phyloP scores from a whole-genome alignment of 768 basidiomycete species.

The Serendipita vermifera region DNA sequence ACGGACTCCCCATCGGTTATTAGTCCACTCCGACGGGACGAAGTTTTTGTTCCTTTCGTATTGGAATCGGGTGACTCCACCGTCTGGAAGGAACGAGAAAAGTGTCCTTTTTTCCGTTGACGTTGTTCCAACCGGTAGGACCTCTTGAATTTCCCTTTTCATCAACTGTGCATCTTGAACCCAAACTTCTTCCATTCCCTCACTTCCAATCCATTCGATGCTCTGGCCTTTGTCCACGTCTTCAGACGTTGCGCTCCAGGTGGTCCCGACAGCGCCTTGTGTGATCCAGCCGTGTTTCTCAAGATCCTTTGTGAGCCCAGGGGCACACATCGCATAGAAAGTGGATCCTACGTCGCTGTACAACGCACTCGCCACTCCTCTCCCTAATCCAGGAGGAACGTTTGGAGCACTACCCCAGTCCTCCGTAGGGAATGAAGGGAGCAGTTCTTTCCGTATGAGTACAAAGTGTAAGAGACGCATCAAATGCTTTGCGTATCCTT shows the following conservation, averaged over 20 bases:
- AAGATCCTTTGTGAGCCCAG: slow-evolving; percentile 19
- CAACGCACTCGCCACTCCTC: slow-evolving; percentile 36
- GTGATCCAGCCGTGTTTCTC: slow-evolving; percentile 39
- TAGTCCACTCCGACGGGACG: no score
- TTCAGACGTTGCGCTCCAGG: slow-evolving; percentile 25
- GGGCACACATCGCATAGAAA: slow-evolving; percentile 34
- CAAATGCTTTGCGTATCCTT: slow-evolving; percentile 52
- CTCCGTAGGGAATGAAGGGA: slow-evolving; percentile 26
- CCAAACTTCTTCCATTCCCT: slow-evolving; percentile 29
- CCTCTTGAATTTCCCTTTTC: slow-evolving; percentile 16
- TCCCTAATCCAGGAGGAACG: slow-evolving; percentile 24
- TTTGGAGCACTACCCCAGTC: slow-evolving; percentile 34
- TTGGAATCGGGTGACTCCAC: slow-evolving; percentile 35
- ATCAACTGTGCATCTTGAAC: slow-evolving; percentile 29
- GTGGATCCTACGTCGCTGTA: slow-evolving; percentile 40
- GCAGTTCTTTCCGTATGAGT: slow-evolving; percentile 25
- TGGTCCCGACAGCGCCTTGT: slow-evolving; percentile 26
- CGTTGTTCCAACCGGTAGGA: slow-evolving; percentile 5
- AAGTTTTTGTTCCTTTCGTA: slow-evolving; percentile 15
- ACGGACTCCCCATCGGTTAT: no score
- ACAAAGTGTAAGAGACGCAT: slow-evolving; percentile 52
- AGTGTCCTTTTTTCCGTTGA: no score
- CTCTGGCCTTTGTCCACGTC: background rate
- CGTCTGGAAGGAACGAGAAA: slow-evolving; percentile 33
- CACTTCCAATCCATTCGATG: slow-evolving; percentile 25